Conservation (phyloP, 768 basidiomycete species). For the Lactarius indigo region DNA sequence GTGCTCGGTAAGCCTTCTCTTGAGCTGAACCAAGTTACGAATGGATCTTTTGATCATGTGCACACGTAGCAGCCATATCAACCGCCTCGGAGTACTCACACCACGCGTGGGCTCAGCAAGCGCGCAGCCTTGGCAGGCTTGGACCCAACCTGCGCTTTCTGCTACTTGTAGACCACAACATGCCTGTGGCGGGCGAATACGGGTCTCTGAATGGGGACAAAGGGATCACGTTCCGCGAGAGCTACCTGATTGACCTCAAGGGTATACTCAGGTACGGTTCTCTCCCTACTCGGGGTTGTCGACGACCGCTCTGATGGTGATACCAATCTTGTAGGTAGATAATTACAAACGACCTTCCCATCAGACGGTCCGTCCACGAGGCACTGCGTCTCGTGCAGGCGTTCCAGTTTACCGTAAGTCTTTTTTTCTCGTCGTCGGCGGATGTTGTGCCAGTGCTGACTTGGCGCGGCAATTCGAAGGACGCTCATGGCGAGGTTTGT, state of each 20-base stretch:
- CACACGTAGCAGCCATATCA: conserved; percentile 55
- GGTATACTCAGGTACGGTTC: too few species aligned
- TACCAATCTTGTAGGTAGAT: conserved; percentile 62
- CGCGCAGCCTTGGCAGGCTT: conserved; percentile 83
- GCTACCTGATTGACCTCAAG: conserved; percentile 76
- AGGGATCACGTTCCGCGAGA: conserved; percentile 82
- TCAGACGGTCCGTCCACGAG: conserved; percentile 94
- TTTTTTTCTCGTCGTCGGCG: background rate
- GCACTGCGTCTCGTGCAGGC: conserved; percentile 88
- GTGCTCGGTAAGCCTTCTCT: conserved; percentile 59
- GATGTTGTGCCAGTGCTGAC: background rate
- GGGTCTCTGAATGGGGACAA: conserved; percentile 86
- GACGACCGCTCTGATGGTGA: background rate
- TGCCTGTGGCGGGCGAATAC: conserved; percentile 79
- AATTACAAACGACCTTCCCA: conserved; percentile 88
- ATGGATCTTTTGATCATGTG: conserved; percentile 33
- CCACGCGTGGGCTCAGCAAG: conserved; percentile 79
- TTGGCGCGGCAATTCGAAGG: conserved; percentile 41
- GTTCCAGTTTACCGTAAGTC: conserved; percentile 77
- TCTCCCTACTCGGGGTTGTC: background rate
- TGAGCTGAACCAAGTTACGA: background rate
- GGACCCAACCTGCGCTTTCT: conserved; percentile 86
- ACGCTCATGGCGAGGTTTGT: conserved; percentile 89
- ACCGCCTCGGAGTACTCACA: conserved; percentile 90
- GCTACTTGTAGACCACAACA: conserved; percentile 73